Evolutionary conservation across 331 rosid genomes (phyloP), one percentile per base, ranked within the genome.

Genomic region (Prunus yedoensis): DNA sequence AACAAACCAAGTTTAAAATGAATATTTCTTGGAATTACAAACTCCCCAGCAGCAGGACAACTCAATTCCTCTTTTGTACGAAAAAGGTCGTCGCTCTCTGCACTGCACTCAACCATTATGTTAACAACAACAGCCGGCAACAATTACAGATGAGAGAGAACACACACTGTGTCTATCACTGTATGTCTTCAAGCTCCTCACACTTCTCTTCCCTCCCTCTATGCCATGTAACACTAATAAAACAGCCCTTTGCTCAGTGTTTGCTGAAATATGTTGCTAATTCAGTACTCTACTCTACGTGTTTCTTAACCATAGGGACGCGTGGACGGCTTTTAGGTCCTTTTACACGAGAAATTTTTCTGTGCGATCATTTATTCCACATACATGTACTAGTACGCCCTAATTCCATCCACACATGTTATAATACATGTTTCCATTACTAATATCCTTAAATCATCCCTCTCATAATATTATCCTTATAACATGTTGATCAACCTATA

Each of bases 41-140:
- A 32, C 66, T 79, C 75, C 20, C 82, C 83, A 74, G 78, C 76
- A 59, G 66, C 64, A 76, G 77, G 52, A 79, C 91, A 75, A 76
- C 81, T 68, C 82, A 51, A 66, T 75, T 87, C 69, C 70, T 68
- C 75, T 80, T 68, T 65, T 52, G 92, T 85, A 85, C 85, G 88
- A 83, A 81, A 21, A 88, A 74, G 85, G 88, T 77, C 67, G 61
- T 62, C 76, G 74, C 88, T 57, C 25, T 47, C 71, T 47, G 60
- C 17, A 23, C 50, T 38, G n/a, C 79, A 58, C 66, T 66, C 78
- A n/a, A 68, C 79, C 70, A 50, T 74, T 57, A 67, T 47, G 50
- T 71, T 35, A 27, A 16, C 54, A 45, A 5, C 74, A 2, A 12
- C 77, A 65, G 25, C 21, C 13, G 4, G 47, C 32, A 18, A 30